Evolutionary conservation across 192 early-diverging fungal genomes (phyloP), one percentile per base, ranked within the genome.

Genomic region (Chytriomyces confervae): DNA sequence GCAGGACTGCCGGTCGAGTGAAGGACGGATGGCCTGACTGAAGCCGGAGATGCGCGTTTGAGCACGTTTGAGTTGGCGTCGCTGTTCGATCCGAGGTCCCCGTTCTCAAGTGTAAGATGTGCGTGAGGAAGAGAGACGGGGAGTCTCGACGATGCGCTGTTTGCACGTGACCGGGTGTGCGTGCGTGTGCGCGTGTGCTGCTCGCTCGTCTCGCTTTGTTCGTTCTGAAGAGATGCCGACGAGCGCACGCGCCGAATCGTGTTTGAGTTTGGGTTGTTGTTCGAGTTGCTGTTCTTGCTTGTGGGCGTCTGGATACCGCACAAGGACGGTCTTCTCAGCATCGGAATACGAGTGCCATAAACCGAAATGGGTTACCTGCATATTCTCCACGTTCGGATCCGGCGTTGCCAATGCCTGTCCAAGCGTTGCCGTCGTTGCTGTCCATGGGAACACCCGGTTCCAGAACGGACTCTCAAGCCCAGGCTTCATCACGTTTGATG

Each of bases 381-480:
- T 16, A 60, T 60, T 60, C 57, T 16, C 18, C 57, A n/a, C 7
- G 5, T 16, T n/a, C 18, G 20, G 2, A 60, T 20, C 18, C 57
- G 57, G 57, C 57, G 16, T 60, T 60, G 57, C 16, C 57, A 60
- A 20, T 60, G 57, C 18, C 16, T 60, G 16, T 20, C 16, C 18
- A 5, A 20, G 20, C 16, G 57, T 5, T 5, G 57, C 57, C 18
- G 20, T 16, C 16, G 18, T 60, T 20, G 57, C 20, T 60, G 57
- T 60, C 57, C 57, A 60, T 60, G 57, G 57, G 20, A 60, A 60
- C 57, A 60, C 57, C 20, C 57, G 57, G 20, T 60, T 60, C 57
- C 57, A 60, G 57, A 60, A 60, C 6, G 57, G 57, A 36, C 36
- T 36, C 36, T 36, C 36, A 36, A 36, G 36, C 36, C 36, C 36